Base-by-base conservation (phyloP, 345 rosid species). In the Erysimum cheiranthoides region DNA sequence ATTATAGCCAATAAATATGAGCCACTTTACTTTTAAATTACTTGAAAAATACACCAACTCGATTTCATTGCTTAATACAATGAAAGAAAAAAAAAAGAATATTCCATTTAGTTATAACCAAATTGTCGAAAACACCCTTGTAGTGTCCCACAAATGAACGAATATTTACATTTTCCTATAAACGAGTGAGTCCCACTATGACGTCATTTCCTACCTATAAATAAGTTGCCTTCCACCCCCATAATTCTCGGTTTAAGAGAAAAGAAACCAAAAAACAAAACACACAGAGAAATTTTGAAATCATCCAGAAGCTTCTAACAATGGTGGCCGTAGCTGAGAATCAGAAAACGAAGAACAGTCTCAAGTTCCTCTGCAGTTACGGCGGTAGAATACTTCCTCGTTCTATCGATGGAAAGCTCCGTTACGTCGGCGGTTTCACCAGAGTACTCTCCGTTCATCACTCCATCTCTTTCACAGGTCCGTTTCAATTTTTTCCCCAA, bases 361-460 rank as follows among this genome's bases (percentile, higher is more conserved):
- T 90, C 81, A 93, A 91, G 74, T 87, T 94, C 74, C 89, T 91
- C 49, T 92, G 97, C 51, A 94, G 97, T 68, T 88, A 94, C 77
- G 94, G 97, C 27, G 98, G 98, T 16, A 86, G 73, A 82, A 92
- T 94, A 65, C 71, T 87, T 43, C 98, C 96, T 64, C 98, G 97
- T 61, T 79, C 85, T 61, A 83, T 90, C 13, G 98, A 94, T 53
- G 92, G 96, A 3, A 90, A 85, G 69, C 98, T 94, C 80, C 98
- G 98, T 78, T 94, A 92, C 80, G 79, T 79, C 34, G 98, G 97
- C 47, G 98, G 98, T 31, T 85, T 85, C 63, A 92, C 97, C 51
- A 95, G 98, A 61, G 91, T 94, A 67, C 91, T 94, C 68, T 84
- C 96, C 64, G 97, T 92, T 34, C 70, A 78, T 56, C 91, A 86